Evolutionary conservation across 805 yeast species (phyloP).

Genomic region (Naumovozyma dairenensis): DNA sequence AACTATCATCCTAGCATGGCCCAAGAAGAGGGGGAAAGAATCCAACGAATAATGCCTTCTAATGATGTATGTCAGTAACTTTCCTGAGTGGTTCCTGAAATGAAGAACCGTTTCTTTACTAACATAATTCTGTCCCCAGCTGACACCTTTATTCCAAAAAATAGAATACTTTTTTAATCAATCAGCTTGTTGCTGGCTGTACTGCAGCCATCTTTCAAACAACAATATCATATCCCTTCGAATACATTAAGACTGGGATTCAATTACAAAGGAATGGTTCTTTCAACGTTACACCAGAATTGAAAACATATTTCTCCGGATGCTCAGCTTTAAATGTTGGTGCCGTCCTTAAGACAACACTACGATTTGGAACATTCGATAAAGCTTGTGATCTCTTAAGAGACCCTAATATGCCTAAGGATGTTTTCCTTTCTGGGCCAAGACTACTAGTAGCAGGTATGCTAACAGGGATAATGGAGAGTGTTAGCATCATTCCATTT

Average conservation of each 20-base stretch:
- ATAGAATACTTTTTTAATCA: too few species aligned
- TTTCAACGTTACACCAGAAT: conserved; percentile 7
- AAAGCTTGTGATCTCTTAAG: conserved; percentile 53
- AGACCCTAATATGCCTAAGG: conserved; percentile 37
- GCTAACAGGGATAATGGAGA: conserved; percentile 75
- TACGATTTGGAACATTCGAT: conserved; percentile 67
- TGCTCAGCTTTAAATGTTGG: conserved; percentile 71
- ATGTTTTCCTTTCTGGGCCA: conserved; percentile 64
- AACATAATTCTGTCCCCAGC: too few species aligned
- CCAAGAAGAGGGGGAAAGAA: too few species aligned
- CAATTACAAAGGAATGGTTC: conserved; percentile 42
- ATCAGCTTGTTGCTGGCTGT: conserved; percentile 23
- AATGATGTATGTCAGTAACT: too few species aligned
- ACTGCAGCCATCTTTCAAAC: conserved; percentile 57
- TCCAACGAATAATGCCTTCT: too few species aligned
- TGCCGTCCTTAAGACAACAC: conserved; percentile 58
- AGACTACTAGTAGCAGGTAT: conserved; percentile 75
- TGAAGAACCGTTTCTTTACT: too few species aligned
- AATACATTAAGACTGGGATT: conserved; percentile 53
- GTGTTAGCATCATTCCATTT: conserved; percentile 79
- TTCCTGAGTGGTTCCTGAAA: too few species aligned
- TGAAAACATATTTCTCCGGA: conserved; percentile 42
- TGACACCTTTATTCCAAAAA: too few species aligned
- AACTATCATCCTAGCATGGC: too few species aligned
- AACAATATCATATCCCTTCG: conserved; percentile 60